Evolutionary conservation across 2,329 filamentous ascomycete species (phyloP).

Genomic region (Fusarium papillatum): DNA sequence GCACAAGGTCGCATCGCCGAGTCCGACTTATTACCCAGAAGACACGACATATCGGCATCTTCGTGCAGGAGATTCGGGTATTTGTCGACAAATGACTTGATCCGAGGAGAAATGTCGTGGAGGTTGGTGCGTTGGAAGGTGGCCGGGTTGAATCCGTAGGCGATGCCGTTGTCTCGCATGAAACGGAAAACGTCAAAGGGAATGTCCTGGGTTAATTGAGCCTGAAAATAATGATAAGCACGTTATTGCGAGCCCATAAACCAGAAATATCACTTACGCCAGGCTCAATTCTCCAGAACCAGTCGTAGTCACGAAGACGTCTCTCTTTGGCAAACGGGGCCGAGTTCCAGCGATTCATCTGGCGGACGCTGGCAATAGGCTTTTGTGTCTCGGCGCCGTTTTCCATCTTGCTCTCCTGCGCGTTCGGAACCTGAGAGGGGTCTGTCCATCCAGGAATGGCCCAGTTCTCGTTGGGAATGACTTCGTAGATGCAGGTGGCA

Average conservation of each 20-base stretch:
- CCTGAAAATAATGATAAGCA: constrained; percentile 49
- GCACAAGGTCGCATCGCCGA: not conserved
- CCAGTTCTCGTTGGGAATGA: constrained; percentile 84
- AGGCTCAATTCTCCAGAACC: constrained; percentile 73
- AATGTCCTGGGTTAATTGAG: constrained; percentile 70
- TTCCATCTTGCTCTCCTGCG: constrained; percentile 5
- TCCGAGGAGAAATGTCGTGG: constrained; percentile 59
- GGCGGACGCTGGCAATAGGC: constrained; percentile 60
- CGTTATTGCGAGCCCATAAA: not conserved
- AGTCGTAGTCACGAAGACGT: constrained; percentile 72
- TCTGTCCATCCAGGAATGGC: constrained; percentile 64
- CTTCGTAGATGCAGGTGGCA: constrained; percentile 79
- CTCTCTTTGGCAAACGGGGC: constrained; percentile 86
- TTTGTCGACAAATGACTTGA: constrained; percentile 59
- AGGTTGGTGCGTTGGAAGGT: constrained; percentile 59
- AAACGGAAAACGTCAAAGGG: constrained; percentile 90
- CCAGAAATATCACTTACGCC: constrained; percentile 59
- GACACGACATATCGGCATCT: constrained; percentile 64
- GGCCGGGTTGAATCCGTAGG: constrained; percentile 75
- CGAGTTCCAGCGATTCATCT: constrained; percentile 88
- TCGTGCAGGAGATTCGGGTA: constrained; percentile 59
- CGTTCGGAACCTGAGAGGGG: not conserved
- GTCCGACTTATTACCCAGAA: constrained; percentile 47
- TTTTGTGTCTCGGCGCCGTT: constrained; percentile 4
- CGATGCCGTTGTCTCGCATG: constrained; percentile 88